A percentile compares a stretch with the other conserved stretches of the same genome.
Conservation (phyloP, 345 rosid genomes). For the Boechera divaricarpa region DNA sequence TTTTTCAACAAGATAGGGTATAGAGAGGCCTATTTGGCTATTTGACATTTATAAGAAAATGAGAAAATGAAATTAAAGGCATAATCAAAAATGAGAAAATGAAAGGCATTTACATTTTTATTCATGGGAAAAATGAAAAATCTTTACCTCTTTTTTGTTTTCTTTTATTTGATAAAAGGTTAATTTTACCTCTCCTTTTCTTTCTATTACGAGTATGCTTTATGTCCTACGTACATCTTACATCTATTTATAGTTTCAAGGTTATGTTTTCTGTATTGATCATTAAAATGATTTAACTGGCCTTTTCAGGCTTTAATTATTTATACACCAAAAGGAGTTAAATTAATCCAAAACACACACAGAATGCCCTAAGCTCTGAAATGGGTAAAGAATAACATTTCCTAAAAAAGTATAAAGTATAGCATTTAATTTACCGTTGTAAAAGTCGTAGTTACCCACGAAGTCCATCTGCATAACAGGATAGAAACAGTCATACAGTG, state of each 20-base stretch:
- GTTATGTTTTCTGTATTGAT: background rate
- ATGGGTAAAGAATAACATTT: background rate
- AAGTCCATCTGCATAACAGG: slow-evolving; percentile 53
- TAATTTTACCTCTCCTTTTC: background rate
- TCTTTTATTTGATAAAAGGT: background rate
- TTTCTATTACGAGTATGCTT: background rate
- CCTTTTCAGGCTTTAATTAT: slow-evolving; percentile 1
- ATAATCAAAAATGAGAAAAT: slow-evolving; percentile 5
- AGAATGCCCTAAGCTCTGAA: background rate
- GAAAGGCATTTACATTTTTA: slow-evolving; percentile 8
- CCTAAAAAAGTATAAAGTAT: background rate
- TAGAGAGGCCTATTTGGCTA: slow-evolving; percentile 12
- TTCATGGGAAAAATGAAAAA: background rate
- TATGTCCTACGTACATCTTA: background rate
- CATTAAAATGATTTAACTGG: background rate
- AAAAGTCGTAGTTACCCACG: slow-evolving; percentile 49
- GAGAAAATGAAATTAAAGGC: background rate
- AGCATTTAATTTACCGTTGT: slow-evolving; percentile 50
- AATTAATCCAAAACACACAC: background rate
- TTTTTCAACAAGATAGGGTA: slow-evolving; percentile 23
- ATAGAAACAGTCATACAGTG: background rate
- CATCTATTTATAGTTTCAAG: background rate
- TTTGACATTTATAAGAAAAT: slow-evolving; percentile 21
- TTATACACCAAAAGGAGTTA: background rate
- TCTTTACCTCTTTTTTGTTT: background rate